phyloP scores from a whole-genome alignment of 1,284 basidiomycete genomes.

The Trichosporon asahii region DNA sequence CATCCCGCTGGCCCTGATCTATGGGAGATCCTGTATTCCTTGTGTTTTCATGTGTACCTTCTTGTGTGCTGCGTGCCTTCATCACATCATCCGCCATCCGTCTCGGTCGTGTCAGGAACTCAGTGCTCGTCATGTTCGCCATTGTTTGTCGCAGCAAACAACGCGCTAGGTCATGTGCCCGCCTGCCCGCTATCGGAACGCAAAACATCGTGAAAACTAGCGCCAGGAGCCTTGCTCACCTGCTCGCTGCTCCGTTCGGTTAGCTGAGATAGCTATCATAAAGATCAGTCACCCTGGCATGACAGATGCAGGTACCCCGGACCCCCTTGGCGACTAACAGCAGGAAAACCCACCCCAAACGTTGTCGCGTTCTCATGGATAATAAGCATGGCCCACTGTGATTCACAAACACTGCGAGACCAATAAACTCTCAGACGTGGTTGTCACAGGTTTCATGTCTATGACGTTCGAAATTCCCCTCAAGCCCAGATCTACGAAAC shows the following conservation, averaged over 20 bases:
- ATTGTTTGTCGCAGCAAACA: conserved; percentile 1
- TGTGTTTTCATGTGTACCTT: conserved; percentile 3
- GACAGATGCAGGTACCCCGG: too few species aligned
- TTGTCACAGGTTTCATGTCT: conserved; percentile 2
- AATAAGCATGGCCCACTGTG: background rate
- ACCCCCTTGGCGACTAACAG: background rate
- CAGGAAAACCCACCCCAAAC: background rate
- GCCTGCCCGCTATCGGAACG: background rate
- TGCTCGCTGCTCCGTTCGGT: background rate
- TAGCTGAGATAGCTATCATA: background rate
- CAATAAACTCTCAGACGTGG: background rate
- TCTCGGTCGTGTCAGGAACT: background rate
- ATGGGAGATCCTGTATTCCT: background rate
- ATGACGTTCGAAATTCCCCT: background rate
- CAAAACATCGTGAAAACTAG: background rate
- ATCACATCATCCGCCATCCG: background rate
- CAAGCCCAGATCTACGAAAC: background rate
- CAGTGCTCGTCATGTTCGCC: background rate
- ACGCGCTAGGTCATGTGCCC: background rate
- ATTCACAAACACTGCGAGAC: background rate
- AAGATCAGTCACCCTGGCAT: background rate
- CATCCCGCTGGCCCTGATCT: background rate
- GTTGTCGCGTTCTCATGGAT: background rate
- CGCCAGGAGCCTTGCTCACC: background rate
- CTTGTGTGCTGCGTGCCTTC: background rate